Percentiles rank a stretch among this genome's conserved stretches.
phyloP scores from a whole-genome alignment of 1,139 yeast genomes.

The Blastobotrys serpentis region DNA sequence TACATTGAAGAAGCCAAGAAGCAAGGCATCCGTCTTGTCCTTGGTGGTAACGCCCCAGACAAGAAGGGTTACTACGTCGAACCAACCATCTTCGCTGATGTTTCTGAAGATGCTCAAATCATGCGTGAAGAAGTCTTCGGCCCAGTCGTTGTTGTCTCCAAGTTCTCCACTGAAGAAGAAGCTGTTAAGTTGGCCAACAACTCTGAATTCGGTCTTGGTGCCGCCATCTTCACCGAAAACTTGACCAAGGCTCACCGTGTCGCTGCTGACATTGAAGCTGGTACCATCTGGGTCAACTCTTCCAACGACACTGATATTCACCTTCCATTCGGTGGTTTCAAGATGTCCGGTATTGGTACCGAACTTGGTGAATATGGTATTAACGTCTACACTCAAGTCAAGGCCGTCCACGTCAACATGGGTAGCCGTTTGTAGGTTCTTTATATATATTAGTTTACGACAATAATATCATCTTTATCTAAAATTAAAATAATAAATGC shows the following conservation, averaged over 20 bases:
- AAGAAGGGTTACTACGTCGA: slow-evolving; percentile 73
- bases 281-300: slow-evolving; percentile 79
- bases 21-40: slow-evolving; percentile 66
- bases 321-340: slow-evolving; percentile 81
- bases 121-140: slow-evolving; percentile 79
- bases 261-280: slow-evolving; percentile 65
- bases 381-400: slow-evolving; percentile 70
- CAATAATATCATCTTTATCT: too few relatives aligned
- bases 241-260: slow-evolving; percentile 56
- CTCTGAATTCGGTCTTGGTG: slow-evolving; percentile 75
- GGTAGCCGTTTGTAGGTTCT: slow-evolving; percentile 26
- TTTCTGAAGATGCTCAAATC: slow-evolving; percentile 59
- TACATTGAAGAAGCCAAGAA: slow-evolving; percentile 67
- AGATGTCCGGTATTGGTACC: slow-evolving; percentile 83
- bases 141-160: slow-evolving; percentile 74
- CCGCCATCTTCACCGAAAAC: slow-evolving; percentile 72
- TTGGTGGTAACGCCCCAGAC: slow-evolving; percentile 54
- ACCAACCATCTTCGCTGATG: slow-evolving; percentile 72
- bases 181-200: slow-evolving; percentile 70
- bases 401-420: slow-evolving; percentile 63
- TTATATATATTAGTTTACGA: not conserved
- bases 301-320: slow-evolving; percentile 75
- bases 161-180: slow-evolving; percentile 69
- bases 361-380: slow-evolving; percentile 86
- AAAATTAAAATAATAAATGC: too few relatives aligned